Percentiles rank a stretch among this genome's conserved stretches.
Evolutionary conservation across 768 basidiomycete genomes (phyloP).

Genomic region (Gloeostereum incarnatum): DNA sequence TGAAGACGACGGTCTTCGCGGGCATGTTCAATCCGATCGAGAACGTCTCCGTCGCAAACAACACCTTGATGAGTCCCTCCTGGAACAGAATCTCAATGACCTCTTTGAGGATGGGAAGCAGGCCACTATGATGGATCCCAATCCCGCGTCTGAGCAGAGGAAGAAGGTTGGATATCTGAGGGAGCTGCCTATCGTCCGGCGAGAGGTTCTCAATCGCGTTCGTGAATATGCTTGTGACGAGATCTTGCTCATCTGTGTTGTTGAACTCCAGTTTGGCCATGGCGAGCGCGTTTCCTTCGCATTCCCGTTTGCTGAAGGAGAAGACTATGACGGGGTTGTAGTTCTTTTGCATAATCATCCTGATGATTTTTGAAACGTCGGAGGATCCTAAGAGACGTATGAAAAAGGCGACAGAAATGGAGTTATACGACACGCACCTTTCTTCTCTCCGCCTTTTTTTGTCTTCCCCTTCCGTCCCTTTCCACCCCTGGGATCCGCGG

Average conservation of each 20-base stretch:
- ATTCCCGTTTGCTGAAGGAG: conserved; percentile 97
- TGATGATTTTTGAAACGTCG: conserved; percentile 95
- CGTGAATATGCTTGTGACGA: conserved; percentile 82
- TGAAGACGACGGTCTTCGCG: conserved; percentile 98
- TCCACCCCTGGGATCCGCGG: conserved; percentile 77
- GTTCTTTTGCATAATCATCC: conserved; percentile 97
- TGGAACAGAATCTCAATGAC: conserved; percentile 99
- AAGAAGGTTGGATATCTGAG: conserved; percentile 88
- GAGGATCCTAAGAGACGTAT: conserved; percentile 49
- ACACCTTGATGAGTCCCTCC: conserved; percentile 93
- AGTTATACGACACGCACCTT: conserved; percentile 43
- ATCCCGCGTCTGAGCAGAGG: conserved; percentile 92
- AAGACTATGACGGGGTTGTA: conserved; percentile 99
- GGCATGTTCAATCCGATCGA: conserved; percentile 99
- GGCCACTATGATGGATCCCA: conserved; percentile 96
- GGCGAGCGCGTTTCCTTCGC: conserved; percentile 84
- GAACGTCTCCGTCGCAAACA: conserved; percentile 98
- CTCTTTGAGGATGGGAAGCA: conserved; percentile 95
- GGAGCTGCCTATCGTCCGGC: conserved; percentile 78
- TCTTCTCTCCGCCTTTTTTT: conserved; percentile 88
- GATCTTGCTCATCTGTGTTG: conserved; percentile 82
- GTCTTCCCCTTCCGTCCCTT: conserved; percentile 89
- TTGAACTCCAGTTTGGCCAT: conserved; percentile 98
- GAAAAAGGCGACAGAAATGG: neutral
- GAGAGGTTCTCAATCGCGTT: conserved; percentile 90